Percentiles rank a stretch among this genome's conserved stretches.
Evolutionary conservation across 2,329 filamentous ascomycete genomes (phyloP).

Genomic region (Epichloe elymi): DNA sequence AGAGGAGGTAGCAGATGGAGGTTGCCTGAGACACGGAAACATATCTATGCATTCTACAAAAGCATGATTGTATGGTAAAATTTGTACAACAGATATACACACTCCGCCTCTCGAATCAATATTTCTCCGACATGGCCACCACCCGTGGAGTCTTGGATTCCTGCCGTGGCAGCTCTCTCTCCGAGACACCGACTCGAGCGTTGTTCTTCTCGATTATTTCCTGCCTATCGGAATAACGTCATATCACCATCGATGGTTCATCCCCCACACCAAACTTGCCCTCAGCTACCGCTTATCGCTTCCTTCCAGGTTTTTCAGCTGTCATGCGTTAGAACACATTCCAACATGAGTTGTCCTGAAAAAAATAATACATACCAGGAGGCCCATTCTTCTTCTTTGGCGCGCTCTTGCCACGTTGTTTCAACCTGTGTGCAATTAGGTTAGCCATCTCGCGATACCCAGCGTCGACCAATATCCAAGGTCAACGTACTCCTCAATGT

Average conservation of each 20-base stretch:
- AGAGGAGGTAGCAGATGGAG: not conserved
- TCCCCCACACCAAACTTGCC: not conserved
- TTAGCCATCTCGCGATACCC: conserved; percentile 13
- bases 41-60: not conserved
- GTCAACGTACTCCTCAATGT: conserved; percentile 48
- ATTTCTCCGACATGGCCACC: not conserved
- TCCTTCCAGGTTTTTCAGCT: conserved; percentile 19
- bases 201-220: not conserved
- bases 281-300: conserved; percentile 13
- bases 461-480: not conserved
- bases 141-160: not conserved
- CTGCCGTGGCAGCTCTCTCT: not conserved
- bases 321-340: not conserved
- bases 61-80: not conserved
- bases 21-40: not conserved
- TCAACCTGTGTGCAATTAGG: conserved; percentile 37
- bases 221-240: not conserved
- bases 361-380: conserved; percentile 18
- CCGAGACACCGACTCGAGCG: not conserved
- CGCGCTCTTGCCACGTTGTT: conserved; percentile 70
- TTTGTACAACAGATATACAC: conserved; percentile 1
- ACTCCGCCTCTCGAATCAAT: not conserved
- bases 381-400: conserved; percentile 73
- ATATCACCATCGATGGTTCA: not conserved
- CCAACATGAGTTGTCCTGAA: not conserved